Evolutionary conservation across 768 basidiomycete genomes (phyloP), one percentile per base, ranked within the genome.

Genomic region (Pleurotus sapidus): DNA sequence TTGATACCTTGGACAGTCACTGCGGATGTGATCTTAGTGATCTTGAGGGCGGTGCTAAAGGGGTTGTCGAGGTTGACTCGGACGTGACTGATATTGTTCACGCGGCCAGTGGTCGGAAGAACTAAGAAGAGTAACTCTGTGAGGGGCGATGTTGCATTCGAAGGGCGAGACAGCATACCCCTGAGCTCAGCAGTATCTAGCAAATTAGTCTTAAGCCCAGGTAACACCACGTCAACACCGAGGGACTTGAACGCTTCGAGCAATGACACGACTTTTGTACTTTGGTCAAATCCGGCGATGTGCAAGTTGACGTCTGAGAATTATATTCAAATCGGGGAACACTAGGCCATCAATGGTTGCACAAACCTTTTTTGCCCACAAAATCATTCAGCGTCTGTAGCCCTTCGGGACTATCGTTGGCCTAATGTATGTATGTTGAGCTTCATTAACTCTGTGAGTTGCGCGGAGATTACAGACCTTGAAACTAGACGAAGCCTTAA

Each of bases 351-450:
- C 30, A 34, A 34, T 34, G 30, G 30, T 34, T 34, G 18, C 9
- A 30, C 68, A 38, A 55, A 82, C 85, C 82, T 62, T 77, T 81
- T 49, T 82, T 78, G 12, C 82, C 79, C 45, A 89, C 80, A 63
- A 90, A 91, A 38, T 89, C 81, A 55, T 83, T 78, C 30, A 91
- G 74, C 1, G 88, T 88, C 61, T 85, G 75, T 48, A 74, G 68
- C 27, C 86, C 87, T 65, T 84, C 74, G 0, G 82, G 79, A 57
- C 73, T 86, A 27, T 72, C 72, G 65, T 89, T 89, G 6, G 88
- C 79, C 82, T 88, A 57, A 23, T 62, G 30, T 4, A 38, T 25
- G 12, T 25, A 30, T 30, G 15, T 56, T 63, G n/a, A 63, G 60
- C 11, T 34, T 34, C 30, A 47, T 47, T 49, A 24, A 55, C 40